These are phyloP conservation scores for Decorospora gaudefroyi DNA, from an alignment of 2,329 filamentous ascomycete genomes.

Conservation along the genomic window DNA sequence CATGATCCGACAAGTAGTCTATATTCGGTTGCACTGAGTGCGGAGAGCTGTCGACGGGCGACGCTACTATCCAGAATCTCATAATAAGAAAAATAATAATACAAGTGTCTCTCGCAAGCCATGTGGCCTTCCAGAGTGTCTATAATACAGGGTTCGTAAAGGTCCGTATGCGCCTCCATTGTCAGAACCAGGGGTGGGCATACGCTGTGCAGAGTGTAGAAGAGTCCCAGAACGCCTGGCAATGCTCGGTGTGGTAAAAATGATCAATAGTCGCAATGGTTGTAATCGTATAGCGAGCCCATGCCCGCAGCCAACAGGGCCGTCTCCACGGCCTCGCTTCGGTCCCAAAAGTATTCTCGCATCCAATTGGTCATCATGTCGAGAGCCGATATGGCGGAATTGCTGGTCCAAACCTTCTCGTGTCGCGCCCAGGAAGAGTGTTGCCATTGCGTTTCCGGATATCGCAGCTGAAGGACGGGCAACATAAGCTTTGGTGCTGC, in stretches of 20 bases:
- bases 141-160: too few species aligned
- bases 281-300: slow-evolving; percentile 32
- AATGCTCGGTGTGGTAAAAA: too few species aligned
- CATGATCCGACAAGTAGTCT: too few species aligned
- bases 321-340: slow-evolving; percentile 37
- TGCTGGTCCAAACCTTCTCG: slow-evolving; percentile 43
- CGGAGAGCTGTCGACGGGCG: too few species aligned
- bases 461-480: slow-evolving; percentile 32
- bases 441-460: slow-evolving; percentile 39
- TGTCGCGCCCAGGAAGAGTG: slow-evolving; percentile 37
- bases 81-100: too few species aligned
- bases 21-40: too few species aligned
- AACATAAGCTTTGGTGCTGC: slow-evolving; percentile 36
- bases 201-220: slow-evolving; percentile 2
- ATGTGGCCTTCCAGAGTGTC: too few species aligned
- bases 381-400: slow-evolving; percentile 36
- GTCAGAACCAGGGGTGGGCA: not conserved
- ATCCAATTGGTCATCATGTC: slow-evolving; percentile 44
- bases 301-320: slow-evolving; percentile 38
- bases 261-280: slow-evolving; percentile 25
- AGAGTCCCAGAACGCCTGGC: slow-evolving; percentile 3
- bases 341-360: slow-evolving; percentile 47
- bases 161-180: too few species aligned
- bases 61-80: too few species aligned
- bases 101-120: too few species aligned